These are phyloP conservation scores for Candida endomychidarum DNA, from an alignment of 805 yeast genomes.

Conservation along the genomic window DNA sequence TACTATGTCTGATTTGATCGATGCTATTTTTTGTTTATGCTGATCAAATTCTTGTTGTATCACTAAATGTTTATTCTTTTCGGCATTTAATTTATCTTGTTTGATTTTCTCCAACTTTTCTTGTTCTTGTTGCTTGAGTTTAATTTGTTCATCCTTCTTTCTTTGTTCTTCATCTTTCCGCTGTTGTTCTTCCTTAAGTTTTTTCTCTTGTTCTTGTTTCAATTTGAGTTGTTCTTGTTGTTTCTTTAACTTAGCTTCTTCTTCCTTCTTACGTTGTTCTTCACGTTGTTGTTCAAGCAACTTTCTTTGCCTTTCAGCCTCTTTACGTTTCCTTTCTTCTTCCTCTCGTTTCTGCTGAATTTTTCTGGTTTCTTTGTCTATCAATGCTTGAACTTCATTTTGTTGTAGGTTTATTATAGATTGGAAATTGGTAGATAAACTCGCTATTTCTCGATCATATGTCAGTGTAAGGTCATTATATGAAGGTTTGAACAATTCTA, in stretches of 20 bases:
- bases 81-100: slow-evolving; percentile 17
- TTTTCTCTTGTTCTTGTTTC: slow-evolving; percentile 17
- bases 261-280: slow-evolving; percentile 19
- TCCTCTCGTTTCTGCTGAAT: slow-evolving; percentile 23
- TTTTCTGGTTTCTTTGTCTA: slow-evolving; percentile 20
- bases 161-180: slow-evolving; percentile 10
- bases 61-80: slow-evolving; percentile 31
- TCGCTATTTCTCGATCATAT: slow-evolving; percentile 5
- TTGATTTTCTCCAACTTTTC: slow-evolving; percentile 16
- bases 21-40: slow-evolving; percentile 51
- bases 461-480: neutral
- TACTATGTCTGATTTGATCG: slow-evolving; percentile 61
- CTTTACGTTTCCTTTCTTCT: slow-evolving; percentile 18
- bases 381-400: slow-evolving; percentile 17
- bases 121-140: slow-evolving; percentile 17
- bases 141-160: slow-evolving; percentile 15
- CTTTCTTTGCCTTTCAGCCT: slow-evolving; percentile 9
- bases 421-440: slow-evolving; percentile 7
- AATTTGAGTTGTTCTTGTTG: slow-evolving; percentile 13
- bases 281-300: slow-evolving; percentile 22
- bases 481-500: slow-evolving; percentile 1
- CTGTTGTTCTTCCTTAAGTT: slow-evolving; percentile 14
- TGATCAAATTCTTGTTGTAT: slow-evolving; percentile 46
- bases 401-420: slow-evolving; percentile 17
- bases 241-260: slow-evolving; percentile 12